A percentile compares a stretch with the other conserved stretches of the same genome.
Conservation (phyloP, 2,329 filamentous ascomycete genomes). For the Talaromyces verruculosus region DNA sequence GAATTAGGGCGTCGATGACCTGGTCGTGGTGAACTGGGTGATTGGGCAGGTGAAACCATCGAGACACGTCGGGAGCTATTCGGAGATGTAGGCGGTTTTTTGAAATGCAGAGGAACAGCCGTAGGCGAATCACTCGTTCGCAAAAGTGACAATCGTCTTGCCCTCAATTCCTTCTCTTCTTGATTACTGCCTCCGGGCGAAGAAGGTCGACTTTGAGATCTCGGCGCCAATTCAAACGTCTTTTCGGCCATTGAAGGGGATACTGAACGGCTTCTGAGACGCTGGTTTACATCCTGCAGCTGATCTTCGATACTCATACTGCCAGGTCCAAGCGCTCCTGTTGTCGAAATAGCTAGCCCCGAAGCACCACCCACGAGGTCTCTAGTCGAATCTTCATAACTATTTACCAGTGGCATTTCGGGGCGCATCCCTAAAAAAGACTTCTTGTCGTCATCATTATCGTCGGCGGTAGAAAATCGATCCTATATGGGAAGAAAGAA, state of each 20-base stretch:
- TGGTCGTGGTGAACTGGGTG: conserved; percentile 46
- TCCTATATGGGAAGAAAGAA: conserved; percentile 37
- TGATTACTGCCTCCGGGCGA: conserved; percentile 30
- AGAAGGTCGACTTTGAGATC: conserved; percentile 37
- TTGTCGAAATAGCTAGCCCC: conserved; percentile 33
- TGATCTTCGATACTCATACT: conserved; percentile 23
- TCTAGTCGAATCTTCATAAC: conserved; percentile 14
- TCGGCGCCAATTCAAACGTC: conserved; percentile 30
- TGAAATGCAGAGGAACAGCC: conserved; percentile 58
- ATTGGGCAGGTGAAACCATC: conserved; percentile 37
- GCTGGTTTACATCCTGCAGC: conserved; percentile 27
- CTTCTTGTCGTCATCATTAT: conserved; percentile 43
- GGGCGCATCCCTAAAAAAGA: conserved; percentile 67
- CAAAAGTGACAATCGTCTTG: conserved; percentile 33
- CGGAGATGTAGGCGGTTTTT: conserved; percentile 51
- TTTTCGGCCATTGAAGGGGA: conserved; percentile 35
- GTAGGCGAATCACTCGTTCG: conserved; percentile 49
- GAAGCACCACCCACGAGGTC: conserved; percentile 44
- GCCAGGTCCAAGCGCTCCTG: not conserved
- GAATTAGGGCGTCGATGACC: conserved; percentile 52
- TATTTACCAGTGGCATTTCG: conserved; percentile 55
- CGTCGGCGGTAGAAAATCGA: conserved; percentile 34
- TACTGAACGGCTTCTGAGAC: conserved; percentile 36
- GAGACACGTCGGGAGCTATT: conserved; percentile 42
- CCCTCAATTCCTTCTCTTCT: conserved; percentile 23